A percentile compares a stretch with the other conserved stretches of the same genome.
Evolutionary conservation across 768 basidiomycete genomes (phyloP).

Genomic region (Rhodotorula paludigena): DNA sequence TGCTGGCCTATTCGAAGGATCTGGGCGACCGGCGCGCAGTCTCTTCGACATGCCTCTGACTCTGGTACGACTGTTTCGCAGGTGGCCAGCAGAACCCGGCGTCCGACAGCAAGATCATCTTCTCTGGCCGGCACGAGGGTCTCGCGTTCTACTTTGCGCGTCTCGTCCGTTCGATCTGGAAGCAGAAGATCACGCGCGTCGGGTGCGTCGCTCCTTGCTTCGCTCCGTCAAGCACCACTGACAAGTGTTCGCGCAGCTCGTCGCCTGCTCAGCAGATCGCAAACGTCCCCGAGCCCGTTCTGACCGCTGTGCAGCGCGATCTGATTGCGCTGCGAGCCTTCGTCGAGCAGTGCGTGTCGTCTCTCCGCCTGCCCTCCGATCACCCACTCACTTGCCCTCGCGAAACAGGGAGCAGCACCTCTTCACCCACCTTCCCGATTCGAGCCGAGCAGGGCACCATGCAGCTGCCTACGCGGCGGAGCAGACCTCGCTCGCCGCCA

Average conservation of each 20-base stretch:
- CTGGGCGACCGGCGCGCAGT: too few species aligned
- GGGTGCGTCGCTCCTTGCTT: conserved; percentile 40
- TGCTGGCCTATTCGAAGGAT: not conserved
- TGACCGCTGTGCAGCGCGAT: conserved; percentile 73
- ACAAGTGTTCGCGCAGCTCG: too few species aligned
- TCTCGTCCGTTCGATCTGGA: conserved; percentile 82
- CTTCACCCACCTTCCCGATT: conserved; percentile 31
- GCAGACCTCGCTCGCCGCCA: conserved; percentile 56
- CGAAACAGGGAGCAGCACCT: conserved; percentile 62
- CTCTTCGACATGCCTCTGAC: too few species aligned
- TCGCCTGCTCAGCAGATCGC: conserved; percentile 41
- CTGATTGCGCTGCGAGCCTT: conserved; percentile 60
- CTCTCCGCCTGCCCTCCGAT: not conserved
- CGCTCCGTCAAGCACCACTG: conserved; percentile 47
- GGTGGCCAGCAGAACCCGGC: conserved; percentile 6
- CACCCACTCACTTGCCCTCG: too few species aligned
- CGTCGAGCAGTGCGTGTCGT: conserved; percentile 26
- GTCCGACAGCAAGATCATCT: conserved; percentile 51
- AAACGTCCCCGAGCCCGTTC: conserved; percentile 59
- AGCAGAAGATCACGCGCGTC: conserved; percentile 60
- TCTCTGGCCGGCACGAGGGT: conserved; percentile 83
- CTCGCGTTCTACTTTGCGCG: conserved; percentile 80
- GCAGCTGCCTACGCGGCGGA: conserved; percentile 58
- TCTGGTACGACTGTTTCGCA: not conserved
- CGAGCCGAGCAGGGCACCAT: conserved; percentile 11